phyloP scores from a whole-genome alignment of 371 early-diverging fungal genomes.

The Mucor lusitanicus region DNA sequence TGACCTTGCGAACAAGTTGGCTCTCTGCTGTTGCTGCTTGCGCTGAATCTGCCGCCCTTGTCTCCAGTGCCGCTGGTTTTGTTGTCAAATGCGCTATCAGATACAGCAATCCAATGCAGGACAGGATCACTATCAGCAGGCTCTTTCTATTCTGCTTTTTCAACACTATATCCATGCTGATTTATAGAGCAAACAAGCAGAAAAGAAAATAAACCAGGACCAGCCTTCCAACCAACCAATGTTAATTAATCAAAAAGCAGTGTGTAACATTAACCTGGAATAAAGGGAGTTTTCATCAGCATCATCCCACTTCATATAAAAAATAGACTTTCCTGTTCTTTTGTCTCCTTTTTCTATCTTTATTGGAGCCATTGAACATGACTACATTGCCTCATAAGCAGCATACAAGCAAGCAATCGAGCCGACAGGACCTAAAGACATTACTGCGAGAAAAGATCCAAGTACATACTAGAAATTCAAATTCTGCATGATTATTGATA shows the following conservation, averaged over 20 bases:
- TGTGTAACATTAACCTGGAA: neutral
- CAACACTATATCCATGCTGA: neutral
- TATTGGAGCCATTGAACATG: slow-evolving; percentile 4
- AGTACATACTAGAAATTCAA: neutral
- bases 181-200: neutral
- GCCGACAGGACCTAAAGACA: slow-evolving; percentile 54
- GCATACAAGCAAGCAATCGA: slow-evolving; percentile 31
- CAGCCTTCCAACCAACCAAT: neutral
- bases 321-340: neutral
- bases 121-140: neutral
- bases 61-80: neutral
- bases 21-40: neutral
- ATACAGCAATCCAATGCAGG: neutral
- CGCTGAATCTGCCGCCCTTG: neutral
- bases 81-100: neutral
- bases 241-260: neutral
- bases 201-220: neutral
- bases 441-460: slow-evolving; percentile 50
- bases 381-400: neutral
- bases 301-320: neutral
- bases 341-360: neutral
- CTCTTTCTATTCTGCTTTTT: neutral
- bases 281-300: neutral
- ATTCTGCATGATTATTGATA: neutral
- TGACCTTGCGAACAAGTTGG: neutral